phyloP scores from a whole-genome alignment of 2,329 filamentous ascomycete genomes.

The Hymenoscyphus scutula region DNA sequence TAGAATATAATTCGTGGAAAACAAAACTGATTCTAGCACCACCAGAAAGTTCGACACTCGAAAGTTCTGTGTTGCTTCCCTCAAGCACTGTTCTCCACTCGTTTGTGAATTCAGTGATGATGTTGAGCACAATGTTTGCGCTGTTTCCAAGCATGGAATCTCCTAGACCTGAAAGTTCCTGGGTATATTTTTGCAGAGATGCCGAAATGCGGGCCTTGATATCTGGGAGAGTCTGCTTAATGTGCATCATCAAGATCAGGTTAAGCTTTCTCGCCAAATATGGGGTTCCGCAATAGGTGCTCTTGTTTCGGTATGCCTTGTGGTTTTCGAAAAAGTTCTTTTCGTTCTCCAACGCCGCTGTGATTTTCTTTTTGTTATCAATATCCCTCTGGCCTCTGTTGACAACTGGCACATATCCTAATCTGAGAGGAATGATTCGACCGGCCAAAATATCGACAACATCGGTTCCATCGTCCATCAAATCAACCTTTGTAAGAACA shows the following conservation, averaged over 20 bases:
- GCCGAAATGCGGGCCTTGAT: slow-evolving; percentile 97
- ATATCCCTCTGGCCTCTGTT: slow-evolving; percentile 98
- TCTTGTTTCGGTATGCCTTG: slow-evolving; percentile 98
- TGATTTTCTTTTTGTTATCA: slow-evolving; percentile 95
- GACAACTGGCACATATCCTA: slow-evolving; percentile 96
- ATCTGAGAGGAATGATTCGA: slow-evolving; percentile 88
- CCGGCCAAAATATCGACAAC: slow-evolving; percentile 98
- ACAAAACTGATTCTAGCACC: slow-evolving; percentile 99
- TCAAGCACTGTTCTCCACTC: slow-evolving; percentile 96
- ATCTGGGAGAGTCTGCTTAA: slow-evolving; percentile 97
- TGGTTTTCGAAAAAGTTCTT: slow-evolving; percentile 98
- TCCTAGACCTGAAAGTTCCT: slow-evolving; percentile 78
- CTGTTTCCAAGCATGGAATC: slow-evolving; percentile 96
- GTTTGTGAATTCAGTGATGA: slow-evolving; percentile 98
- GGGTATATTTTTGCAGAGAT: slow-evolving; percentile 85
- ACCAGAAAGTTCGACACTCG: slow-evolving; percentile 89
- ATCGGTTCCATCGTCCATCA: slow-evolving; percentile 98
- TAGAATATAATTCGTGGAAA: slow-evolving; percentile 97
- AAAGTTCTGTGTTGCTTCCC: slow-evolving; percentile 94
- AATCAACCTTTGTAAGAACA: slow-evolving; percentile 96
- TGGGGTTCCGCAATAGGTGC: slow-evolving; percentile 95
- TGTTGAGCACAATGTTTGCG: slow-evolving; percentile 94
- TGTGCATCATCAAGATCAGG: slow-evolving; percentile 99
- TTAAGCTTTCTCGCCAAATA: slow-evolving; percentile 97
- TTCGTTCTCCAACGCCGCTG: slow-evolving; percentile 86